phyloP scores from a whole-genome alignment of 75 land plant species.

The Chamaecyparis obtusa region DNA sequence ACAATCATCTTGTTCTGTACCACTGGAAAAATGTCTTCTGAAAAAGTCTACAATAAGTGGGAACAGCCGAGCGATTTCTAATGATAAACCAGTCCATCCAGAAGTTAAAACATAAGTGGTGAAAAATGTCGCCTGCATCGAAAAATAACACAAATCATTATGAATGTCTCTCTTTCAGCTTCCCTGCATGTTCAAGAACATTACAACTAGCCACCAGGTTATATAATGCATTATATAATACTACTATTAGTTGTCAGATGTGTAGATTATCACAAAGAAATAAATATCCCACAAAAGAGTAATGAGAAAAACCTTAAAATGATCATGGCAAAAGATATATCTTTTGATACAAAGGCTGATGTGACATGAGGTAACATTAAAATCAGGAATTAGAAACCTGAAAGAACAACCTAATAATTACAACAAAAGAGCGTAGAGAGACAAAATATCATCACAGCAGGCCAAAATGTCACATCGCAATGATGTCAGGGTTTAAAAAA shows the following conservation, averaged over 20 bases:
- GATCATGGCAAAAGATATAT: neutral
- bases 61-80: constrained; percentile 59
- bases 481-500: neutral
- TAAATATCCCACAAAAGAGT: neutral
- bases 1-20: constrained; percentile 28
- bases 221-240: neutral
- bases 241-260: neutral
- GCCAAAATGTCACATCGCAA: neutral
- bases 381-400: neutral
- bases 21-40: constrained; percentile 18
- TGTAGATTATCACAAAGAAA: neutral
- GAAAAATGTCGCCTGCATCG: constrained; percentile 69
- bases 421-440: neutral
- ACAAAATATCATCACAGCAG: neutral
- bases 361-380: neutral
- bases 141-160: constrained; percentile 6
- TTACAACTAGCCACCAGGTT: neutral
- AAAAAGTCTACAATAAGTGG: constrained; percentile 39
- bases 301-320: neutral
- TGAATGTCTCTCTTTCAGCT: neutral
- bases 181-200: neutral
- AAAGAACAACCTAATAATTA: neutral
- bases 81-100: constrained; percentile 82
- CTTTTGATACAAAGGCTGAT: neutral
- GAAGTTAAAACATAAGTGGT: constrained; percentile 89